Evolutionary conservation across 176 grass and related monocot genomes (phyloP), one percentile per base, ranked within the genome.

Genomic region (Carex pumila): DNA sequence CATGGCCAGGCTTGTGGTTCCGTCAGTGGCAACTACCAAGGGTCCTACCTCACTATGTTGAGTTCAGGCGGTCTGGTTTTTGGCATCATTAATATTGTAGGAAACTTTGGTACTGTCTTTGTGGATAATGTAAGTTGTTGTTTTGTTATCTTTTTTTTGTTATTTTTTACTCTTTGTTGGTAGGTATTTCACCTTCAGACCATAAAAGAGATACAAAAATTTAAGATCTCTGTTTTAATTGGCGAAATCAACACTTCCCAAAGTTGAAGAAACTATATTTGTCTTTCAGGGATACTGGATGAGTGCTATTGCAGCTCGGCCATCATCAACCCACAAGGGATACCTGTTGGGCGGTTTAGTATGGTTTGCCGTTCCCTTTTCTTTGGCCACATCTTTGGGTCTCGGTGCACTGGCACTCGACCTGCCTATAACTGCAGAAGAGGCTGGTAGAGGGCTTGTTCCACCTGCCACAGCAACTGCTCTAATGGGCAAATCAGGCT

Each of bases 341-440:
- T 94, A 91, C 74, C 62, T 94, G 52, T 83, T 94, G 34, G 92
- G 89, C 3, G 92, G 92, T 29, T 81, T 94, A 50, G 92, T 94
- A 5, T 94, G 92, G 92, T 94, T 94, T 76, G 89, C 92, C 2
- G 89, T 94, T 31, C 92, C 92, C 6, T 94, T 94, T 83, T 94
- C 92, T 29, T 84, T 91, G 83, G 92, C 92, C 15, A 94, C 92
- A 53, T 91, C 89, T 69, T 85, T 94, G 73, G 92, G 92, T 36
- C 87, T 94, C 2, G 89, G 89, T 25, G 92, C 92, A 8, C 83
- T 94, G 8, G 92, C 92, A 13, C 89, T 94, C 13, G 92, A 94
- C 79, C 89, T 94, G 41, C 92, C 92, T 39, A 62, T 94, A 54
- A 94, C 87, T 21, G 67, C 87, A 25, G 32, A 52, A 10, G 92